Evolutionary conservation across 352 stramenopile genomes (phyloP).

Genomic region (Paralagenidium karlingii): DNA sequence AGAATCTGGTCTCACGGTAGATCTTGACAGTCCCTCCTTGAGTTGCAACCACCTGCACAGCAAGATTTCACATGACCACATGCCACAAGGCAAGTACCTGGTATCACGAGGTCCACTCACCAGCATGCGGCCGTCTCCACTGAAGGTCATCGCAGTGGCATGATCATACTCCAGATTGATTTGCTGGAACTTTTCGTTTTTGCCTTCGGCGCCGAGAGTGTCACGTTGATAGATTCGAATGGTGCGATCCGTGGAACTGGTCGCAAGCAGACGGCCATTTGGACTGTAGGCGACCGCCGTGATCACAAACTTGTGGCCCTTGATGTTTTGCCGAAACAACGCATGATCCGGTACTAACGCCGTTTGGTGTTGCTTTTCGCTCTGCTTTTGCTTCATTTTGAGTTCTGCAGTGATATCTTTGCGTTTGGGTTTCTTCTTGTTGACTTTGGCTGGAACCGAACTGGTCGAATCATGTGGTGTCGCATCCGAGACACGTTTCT

Average conservation of each 20-base stretch:
- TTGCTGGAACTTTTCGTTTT: slow-evolving; percentile 39
- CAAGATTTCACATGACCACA: not conserved
- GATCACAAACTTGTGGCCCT: slow-evolving; percentile 58
- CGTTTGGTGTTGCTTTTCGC: slow-evolving; percentile 5
- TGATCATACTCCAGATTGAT: slow-evolving; percentile 77
- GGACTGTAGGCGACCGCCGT: slow-evolving; percentile 57
- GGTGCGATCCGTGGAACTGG: slow-evolving; percentile 56
- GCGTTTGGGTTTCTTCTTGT: slow-evolving; percentile 46
- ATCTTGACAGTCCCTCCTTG: slow-evolving; percentile 56
- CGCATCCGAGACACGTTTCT: too few relatives aligned
- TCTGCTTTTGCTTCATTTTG: slow-evolving; percentile 40
- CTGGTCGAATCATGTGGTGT: too few relatives aligned
- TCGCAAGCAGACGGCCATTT: slow-evolving; percentile 68
- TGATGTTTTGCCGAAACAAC: slow-evolving; percentile 29
- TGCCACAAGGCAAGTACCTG: not conserved
- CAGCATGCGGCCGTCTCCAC: slow-evolving; percentile 55
- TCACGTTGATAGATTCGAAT: slow-evolving; percentile 60
- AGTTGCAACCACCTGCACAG: slow-evolving; percentile 41
- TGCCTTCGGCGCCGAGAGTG: slow-evolving; percentile 35
- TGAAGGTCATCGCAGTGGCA: slow-evolving; percentile 59
- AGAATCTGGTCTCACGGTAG: slow-evolving; percentile 31
- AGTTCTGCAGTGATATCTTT: slow-evolving; percentile 60
- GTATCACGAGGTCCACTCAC: slow-evolving; percentile 7
- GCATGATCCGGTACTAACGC: slow-evolving; percentile 20
- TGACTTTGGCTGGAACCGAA: too few relatives aligned